Evolutionary conservation across 768 basidiomycete genomes (phyloP), one percentile per base, ranked within the genome.

Genomic region (Rhizopogon sp.): DNA sequence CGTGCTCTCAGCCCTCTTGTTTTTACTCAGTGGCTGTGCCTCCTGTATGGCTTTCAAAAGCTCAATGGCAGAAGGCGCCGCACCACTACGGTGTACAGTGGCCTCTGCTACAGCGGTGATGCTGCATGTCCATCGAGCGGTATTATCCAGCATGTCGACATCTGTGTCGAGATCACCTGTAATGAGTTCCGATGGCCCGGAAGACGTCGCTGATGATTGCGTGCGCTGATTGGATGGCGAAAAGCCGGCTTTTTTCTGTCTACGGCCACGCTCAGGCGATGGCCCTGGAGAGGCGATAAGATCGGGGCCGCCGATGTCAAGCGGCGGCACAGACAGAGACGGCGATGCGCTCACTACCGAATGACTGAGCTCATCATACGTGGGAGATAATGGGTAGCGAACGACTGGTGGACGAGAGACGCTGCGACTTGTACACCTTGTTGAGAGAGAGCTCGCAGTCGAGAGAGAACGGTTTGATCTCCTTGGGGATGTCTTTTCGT

Each of bases 381-480:
- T 62, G 1, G 62, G 58, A 40, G 67, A 66, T 56, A 65, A 63
- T 17, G 54, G 64, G 43, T 62, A 56, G 13, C 53, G 60, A 37
- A 62, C 46, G 14, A 63, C 62, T 63, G 39, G 73, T 2, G 73
- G 70, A 40, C 75, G 69, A 9, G 79, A 80, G 13, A 68, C 62
- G 56, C 76, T 76, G 37, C 77, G 72, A 41, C 75, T 73, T 11
- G 65, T 60, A 33, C 73, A 73, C 41, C 74, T 66, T 6, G 69
- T 66, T 8, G 75, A 74, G 5, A 70, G 65, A 7, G 76, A 73
- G 43, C 70, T 73, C 14, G 72, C 74, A 33, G 70, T 70, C 1
- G 71, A 65, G 31, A 76, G 64, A 4, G 83, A 82, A 31, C 80
- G 74, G 53, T 74, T 67, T 2, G 69, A 67, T 20, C 74, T 71